Evolutionary conservation across 192 early-diverging fungal species (phyloP).

Genomic region (Ambispora gerdemannii): DNA sequence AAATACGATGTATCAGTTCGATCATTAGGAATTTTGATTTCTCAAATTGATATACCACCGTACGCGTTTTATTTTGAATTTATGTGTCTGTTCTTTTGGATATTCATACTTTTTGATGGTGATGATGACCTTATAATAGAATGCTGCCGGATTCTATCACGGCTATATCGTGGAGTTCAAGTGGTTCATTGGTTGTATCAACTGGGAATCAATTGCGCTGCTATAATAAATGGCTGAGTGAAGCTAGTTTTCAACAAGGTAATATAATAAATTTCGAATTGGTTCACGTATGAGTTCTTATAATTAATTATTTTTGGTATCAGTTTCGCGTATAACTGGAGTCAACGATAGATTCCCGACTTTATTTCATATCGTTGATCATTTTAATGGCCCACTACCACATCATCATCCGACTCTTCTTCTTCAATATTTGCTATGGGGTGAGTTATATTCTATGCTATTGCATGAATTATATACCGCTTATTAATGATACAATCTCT

Average conservation of each 20-base stretch:
- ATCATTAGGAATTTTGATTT: slow-evolving; percentile 51
- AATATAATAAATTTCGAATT: background rate
- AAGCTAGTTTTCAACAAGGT: slow-evolving; percentile 44
- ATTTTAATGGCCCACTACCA: slow-evolving; percentile 60
- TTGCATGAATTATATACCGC: background rate
- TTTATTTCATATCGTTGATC: slow-evolving; percentile 49
- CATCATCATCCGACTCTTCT: slow-evolving; percentile 73
- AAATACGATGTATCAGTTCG: slow-evolving; percentile 35
- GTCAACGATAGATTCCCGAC: slow-evolving; percentile 40
- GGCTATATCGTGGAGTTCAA: slow-evolving; percentile 49
- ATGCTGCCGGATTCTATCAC: slow-evolving; percentile 39
- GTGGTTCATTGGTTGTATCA: slow-evolving; percentile 59
- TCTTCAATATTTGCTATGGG: slow-evolving; percentile 70
- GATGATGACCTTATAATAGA: background rate
- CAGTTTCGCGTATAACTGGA: slow-evolving; percentile 27
- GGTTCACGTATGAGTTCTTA: slow-evolving; percentile 26
- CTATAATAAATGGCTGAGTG: slow-evolving; percentile 66
- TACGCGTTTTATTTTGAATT: too few relatives aligned
- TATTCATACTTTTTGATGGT: slow-evolving; percentile 30
- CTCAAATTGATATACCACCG: slow-evolving; percentile 52
- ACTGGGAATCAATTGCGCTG: slow-evolving; percentile 52
- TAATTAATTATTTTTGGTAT: slow-evolving; percentile 23
- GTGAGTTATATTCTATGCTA: slow-evolving; percentile 32
- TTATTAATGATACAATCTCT: background rate
- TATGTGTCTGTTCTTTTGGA: slow-evolving; percentile 1